These are phyloP conservation scores for Cynara cardunculus DNA, from an alignment of 129 eudicot species.

Conservation along the genomic window DNA sequence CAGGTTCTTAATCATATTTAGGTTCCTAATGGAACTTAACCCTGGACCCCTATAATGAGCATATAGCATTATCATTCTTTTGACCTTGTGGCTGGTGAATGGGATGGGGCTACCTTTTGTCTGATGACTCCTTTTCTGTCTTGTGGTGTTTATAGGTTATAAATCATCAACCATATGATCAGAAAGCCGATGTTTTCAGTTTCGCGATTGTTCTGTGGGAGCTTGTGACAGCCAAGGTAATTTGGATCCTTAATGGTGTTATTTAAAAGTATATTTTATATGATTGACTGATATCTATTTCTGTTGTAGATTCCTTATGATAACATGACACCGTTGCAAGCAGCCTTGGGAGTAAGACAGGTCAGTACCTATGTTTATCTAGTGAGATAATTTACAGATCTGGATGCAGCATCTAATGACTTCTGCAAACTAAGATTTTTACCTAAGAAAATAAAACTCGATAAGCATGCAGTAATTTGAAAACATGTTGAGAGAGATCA, in stretches of 20 bases:
- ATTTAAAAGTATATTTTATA: not conserved
- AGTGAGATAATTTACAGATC: not conserved
- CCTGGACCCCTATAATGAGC: not conserved
- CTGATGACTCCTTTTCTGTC: not conserved
- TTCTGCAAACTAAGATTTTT: not conserved
- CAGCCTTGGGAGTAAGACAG: slow-evolving; percentile 99
- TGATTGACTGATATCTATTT: not conserved
- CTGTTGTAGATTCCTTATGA: slow-evolving; percentile 79
- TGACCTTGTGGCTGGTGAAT: not conserved
- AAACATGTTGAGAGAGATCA: too few relatives aligned
- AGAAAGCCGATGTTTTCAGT: slow-evolving; percentile 91
- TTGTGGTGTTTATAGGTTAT: slow-evolving; percentile 48
- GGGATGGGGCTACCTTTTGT: not conserved
- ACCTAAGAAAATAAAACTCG: not conserved
- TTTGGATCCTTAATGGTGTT: not conserved
- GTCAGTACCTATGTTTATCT: slow-evolving; percentile 24
- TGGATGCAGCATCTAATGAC: not conserved
- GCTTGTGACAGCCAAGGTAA: slow-evolving; percentile 85
- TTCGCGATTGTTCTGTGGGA: slow-evolving; percentile 98
- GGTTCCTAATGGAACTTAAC: too few relatives aligned
- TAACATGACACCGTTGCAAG: slow-evolving; percentile 93
- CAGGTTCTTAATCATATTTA: too few relatives aligned
- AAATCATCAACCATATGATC: slow-evolving; percentile 91
- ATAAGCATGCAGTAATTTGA: not conserved
- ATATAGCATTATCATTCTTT: not conserved